These are phyloP conservation scores for Mrakia frigida DNA, from an alignment of 768 basidiomycete species.

Conservation along the genomic window DNA sequence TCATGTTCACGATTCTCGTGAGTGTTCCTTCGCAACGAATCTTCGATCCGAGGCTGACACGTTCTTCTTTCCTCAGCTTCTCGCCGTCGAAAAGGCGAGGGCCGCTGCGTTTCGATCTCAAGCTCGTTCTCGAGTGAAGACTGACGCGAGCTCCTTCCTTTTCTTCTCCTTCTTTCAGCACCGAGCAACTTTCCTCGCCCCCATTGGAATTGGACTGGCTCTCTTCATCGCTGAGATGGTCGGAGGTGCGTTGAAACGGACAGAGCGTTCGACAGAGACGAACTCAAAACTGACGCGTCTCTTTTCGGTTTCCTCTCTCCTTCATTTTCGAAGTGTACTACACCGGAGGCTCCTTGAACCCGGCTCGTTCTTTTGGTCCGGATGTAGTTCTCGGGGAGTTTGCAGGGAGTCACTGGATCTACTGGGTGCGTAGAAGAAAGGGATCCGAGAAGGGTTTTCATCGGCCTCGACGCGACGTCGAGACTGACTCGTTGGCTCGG, in stretches of 20 bases:
- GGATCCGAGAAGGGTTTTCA: no score
- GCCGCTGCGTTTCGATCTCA: no score
- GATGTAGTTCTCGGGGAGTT: conserved; percentile 13
- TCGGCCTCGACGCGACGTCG: no score
- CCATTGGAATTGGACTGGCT: conserved; percentile 47
- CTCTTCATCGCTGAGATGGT: conserved; percentile 37
- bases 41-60: not conserved
- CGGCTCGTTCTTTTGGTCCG: conserved; percentile 19
- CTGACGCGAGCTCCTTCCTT: not conserved
- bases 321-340: not conserved
- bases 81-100: conserved; percentile 24
- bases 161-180: conserved; percentile 30
- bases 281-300: not conserved
- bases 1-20: conserved; percentile 21
- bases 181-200: conserved; percentile 48
- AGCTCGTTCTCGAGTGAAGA: no score
- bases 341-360: conserved; percentile 20
- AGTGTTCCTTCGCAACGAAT: not conserved
- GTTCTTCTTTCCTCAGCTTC: conserved; percentile 10
- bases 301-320: not conserved
- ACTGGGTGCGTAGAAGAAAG: no score
- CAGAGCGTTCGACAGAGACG: not conserved
- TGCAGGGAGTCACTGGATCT: conserved; percentile 19
- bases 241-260: conserved; percentile 13
- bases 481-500: no score